phyloP scores from a whole-genome alignment of 2,329 filamentous ascomycete genomes.

The Penicillium concentricum region DNA sequence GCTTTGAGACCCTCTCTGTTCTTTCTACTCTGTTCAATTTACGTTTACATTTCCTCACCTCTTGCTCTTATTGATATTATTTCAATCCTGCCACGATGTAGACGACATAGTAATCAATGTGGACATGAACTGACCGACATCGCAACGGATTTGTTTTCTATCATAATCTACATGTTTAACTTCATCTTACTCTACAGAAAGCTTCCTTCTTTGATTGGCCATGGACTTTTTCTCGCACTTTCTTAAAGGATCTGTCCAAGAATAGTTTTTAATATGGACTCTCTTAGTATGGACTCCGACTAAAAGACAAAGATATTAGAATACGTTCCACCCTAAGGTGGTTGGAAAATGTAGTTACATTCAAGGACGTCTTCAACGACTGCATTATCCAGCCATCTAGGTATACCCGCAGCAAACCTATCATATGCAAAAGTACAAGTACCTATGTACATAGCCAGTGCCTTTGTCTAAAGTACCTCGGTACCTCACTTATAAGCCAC shows the following conservation, averaged over 20 bases:
- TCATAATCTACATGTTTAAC: background rate
- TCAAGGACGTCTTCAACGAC: background rate
- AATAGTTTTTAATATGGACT: background rate
- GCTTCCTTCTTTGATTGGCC: background rate
- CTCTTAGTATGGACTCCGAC: no score
- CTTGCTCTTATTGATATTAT: slow-evolving; percentile 16
- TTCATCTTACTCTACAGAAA: background rate
- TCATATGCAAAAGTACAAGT: slow-evolving; percentile 7
- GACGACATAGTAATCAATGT: slow-evolving; percentile 20
- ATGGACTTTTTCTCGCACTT: background rate
- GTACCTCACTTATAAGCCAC: slow-evolving; percentile 12
- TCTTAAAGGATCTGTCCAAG: background rate
- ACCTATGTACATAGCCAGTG: background rate
- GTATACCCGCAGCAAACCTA: background rate
- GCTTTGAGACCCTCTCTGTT: slow-evolving; percentile 18
- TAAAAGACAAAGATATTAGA: background rate
- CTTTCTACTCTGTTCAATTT: slow-evolving; percentile 8
- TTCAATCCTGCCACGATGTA: slow-evolving; percentile 15
- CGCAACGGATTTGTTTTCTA: background rate
- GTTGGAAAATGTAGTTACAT: background rate
- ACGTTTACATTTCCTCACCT: slow-evolving; percentile 6
- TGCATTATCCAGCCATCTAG: background rate
- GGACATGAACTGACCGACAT: slow-evolving; percentile 11
- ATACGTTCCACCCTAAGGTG: background rate
- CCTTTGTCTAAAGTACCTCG: background rate